Conservation (phyloP, 139 green algal species). For the Chlamydomonas incerta region DNA sequence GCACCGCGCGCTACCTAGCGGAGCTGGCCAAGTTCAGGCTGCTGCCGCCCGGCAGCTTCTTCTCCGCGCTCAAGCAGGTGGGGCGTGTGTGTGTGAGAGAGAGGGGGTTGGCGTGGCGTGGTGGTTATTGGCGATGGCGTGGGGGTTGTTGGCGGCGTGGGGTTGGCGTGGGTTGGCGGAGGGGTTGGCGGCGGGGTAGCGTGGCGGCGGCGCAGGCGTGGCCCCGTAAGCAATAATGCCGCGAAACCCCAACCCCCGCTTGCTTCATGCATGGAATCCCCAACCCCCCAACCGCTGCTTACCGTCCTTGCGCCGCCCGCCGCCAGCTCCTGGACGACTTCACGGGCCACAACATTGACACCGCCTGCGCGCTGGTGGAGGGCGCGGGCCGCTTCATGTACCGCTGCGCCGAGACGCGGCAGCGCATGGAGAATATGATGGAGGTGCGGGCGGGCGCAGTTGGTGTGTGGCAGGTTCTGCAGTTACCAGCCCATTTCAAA, state of each 20-base stretch:
- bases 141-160: too few relatives aligned
- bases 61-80: slow-evolving; percentile 67
- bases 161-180: too few relatives aligned
- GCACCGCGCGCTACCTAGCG: slow-evolving; percentile 86
- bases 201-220: too few relatives aligned
- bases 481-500: too few relatives aligned
- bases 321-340: slow-evolving; percentile 93
- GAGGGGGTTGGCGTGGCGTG: neutral
- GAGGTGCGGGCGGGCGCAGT: slow-evolving; percentile 53
- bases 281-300: too few relatives aligned
- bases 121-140: neutral
- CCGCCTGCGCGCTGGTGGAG: slow-evolving; percentile 89
- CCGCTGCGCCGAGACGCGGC: slow-evolving; percentile 74
- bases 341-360: slow-evolving; percentile 86
- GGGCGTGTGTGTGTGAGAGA: neutral
- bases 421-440: slow-evolving; percentile 88
- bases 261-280: too few relatives aligned
- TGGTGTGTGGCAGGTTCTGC: neutral
- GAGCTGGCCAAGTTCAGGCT: slow-evolving; percentile 93
- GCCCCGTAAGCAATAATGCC: too few relatives aligned
- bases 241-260: too few relatives aligned
- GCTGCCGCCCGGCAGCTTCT: slow-evolving; percentile 59
- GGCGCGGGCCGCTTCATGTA: slow-evolving; percentile 86
- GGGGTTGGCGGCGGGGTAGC: too few relatives aligned
- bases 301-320: too few relatives aligned